Base-by-base conservation (phyloP, 345 rosid species). In the Citropsis articulata region DNA sequence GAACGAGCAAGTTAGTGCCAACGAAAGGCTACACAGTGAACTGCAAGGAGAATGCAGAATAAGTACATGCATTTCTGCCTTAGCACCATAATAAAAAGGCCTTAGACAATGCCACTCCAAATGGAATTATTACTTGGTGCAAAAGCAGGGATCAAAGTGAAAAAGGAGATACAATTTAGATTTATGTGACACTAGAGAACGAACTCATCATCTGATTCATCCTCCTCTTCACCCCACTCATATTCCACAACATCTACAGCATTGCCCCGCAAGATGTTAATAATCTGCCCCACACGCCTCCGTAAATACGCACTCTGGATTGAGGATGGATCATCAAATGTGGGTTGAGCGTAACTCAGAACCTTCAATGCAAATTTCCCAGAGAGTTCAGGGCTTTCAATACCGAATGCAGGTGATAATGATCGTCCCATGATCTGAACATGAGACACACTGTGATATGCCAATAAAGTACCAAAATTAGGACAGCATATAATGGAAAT, bases 371-470 rank as follows among this genome's bases (percentile, higher is more conserved):
- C 86, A 75, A 92, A 88, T 71, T 84, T 87, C 42, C 88, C 93
- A 0, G 86, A 69, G 13, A 89, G 92, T 76, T 89, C 89, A 27
- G 78, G 72, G 4, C 80, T 81, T 77, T 82, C 86, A 59, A 84
- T 78, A 21, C 80, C 78, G 78, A 96, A 88, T 42, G 87, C 81
- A 61, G 90, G 87, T 40, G 83, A 87, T 59, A 94, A 72, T 3
- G 93, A 86, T 30, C 90, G 87, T 74, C 99, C 99, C 42, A 82
- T 22, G 64, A 85, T 92, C 81, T 87, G 83, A 56, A 94, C 97
- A 69, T 90, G 91, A 9, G 90, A 80, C 36, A 96, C 83, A n/a
- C 99, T 96, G 93, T 88, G 88, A 79, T 18, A 71, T 62, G 16
- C 33, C 81, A 74, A 45, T 21, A 42, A 76, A 48, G 35, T 25